Base-by-base conservation (phyloP, 345 rosid genomes). In the Citrus mangshanensis region DNA sequence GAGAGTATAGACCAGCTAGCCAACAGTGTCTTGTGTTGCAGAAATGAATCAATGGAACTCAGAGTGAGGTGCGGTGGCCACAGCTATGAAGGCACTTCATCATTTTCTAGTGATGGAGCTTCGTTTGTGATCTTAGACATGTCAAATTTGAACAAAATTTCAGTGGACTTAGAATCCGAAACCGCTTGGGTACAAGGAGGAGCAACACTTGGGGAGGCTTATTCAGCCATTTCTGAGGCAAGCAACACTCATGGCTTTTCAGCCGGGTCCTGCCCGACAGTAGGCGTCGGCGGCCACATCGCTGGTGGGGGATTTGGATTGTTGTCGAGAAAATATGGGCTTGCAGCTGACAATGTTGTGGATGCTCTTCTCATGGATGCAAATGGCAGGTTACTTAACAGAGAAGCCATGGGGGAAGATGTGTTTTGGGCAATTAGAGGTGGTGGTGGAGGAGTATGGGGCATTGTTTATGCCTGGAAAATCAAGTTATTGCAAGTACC, bases 351-450 rank as follows among this genome's bases (percentile, higher is more conserved):
- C 76, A 83, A 90, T 56, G 85, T 90, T 40, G 79, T 85, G 38
- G 91, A 90, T 64, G 93, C 89, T 3, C 81, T 80, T 9, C 83
- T 89, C 9, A 49, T 90, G 25, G 87, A 86, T 61, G 82, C 85
- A 1, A 65, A 72, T 1, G 92, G 92, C 4, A 71, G 64, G 51
- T 28, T 86, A 68, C 56, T 84, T 18, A 81, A 90, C 74, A 73
- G 86, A 51, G 21, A 77, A 62, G 62, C 81, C 32, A 90, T 90
- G 93, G 92, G 94, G 25, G 91, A 87, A 77, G 92, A 89, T 13
- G 86, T 89, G 19, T 90, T 89, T 73, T 90, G 94, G 93, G 92
- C 92, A 5, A 85, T 90, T 24, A 81, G 91, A 73, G 93, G 93
- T 0, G 92, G 94, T 0, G 92, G 92, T 0, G 91, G 89, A 1